Evolutionary conservation across 371 early-diverging fungal genomes (phyloP), one percentile per base, ranked within the genome.

Genomic region (Dinochytrium kinnereticum): DNA sequence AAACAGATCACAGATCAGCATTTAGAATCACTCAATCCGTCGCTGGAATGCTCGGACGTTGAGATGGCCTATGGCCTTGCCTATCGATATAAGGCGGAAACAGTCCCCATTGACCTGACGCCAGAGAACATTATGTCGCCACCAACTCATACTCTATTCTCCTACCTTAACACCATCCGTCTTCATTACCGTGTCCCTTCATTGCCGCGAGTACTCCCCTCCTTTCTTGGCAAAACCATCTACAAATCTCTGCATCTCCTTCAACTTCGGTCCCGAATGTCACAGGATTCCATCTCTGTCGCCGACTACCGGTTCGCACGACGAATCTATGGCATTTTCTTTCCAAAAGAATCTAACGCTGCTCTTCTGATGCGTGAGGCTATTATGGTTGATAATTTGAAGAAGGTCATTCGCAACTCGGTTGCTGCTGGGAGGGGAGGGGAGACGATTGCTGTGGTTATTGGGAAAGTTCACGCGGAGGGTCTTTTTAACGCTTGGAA

Each of bases 401-500:
- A 61, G 34, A 3, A 36, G 13, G 7, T 61, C n/a, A 34, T 61
- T 13, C 31, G 37, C 34, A 61, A 34, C 13, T 2, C 36, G 31
- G 13, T 13, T 7, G 31, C 28, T 3, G 36, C 30, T 17, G 36
- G 19, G 34, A 17, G 15, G 36, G 15, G 3, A 30, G 24, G 15
- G 10, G 19, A 61, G 24, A 37, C 13, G 5, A 28, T 61, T 37
- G 36, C 36, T 13, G 61, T 36, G 36, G 61, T 61, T 34, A 36
- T 61, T 26, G 36, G 36, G 19, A 61, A 33, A 26, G 36, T 61
- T 7, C 61, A 61, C 24, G 37, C 13, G 10, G 61, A 61, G 24
- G 61, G 61, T 17, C 24, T 61, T 7, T 61, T 34, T 37, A 61
- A 61, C 61, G 36, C 61, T 24, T 61, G 61, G 61, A 24, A 31